Evolutionary conservation across 1,284 basidiomycete genomes (phyloP), one percentile per base, ranked within the genome.

Genomic region (Moesziomyces sp.): DNA sequence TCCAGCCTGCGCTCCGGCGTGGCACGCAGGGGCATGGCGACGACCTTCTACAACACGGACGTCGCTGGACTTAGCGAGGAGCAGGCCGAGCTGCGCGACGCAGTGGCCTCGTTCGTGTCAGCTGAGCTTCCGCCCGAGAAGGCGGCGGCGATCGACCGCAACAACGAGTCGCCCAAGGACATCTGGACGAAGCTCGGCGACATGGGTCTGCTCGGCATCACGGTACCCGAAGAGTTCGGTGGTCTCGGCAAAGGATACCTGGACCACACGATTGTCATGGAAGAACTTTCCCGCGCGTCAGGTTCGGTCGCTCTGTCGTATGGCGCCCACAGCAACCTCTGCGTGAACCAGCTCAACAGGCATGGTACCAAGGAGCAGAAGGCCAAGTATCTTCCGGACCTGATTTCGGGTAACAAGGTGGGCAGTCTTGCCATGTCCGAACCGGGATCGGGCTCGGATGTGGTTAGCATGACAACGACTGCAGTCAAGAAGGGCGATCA

Each of bases 391-490:
- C 88, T 97, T 3, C 91, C 92, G 7, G 91, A 92, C 79, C 88
- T 97, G 45, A 87, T 97, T 44, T 87, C 89, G 28, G 95, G 94
- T 11, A 55, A 89, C 82, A 92, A 93, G 84, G 89, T 97, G 33
- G 95, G 95, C 47, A 91, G 91, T 71, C 87, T 97, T 54, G 95
- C 94, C 11, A 97, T 97, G 95, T 93, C 91, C 76, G 94, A 97
- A 86, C 88, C 92, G 1, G 93, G 91, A 18, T 90, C 91, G 69
- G 94, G 94, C 49, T 94, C 92, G 78, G 94, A 97, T 84, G 94
- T 97, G 23, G 90, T 97, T 23, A 92, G 91, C 78, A 97, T 97
- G 95, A 88, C 87, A 78, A 87, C 94, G 51, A 69, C 88, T 56
- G 94, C 93, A 18, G 89, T 90, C 66, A 91, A 91, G 85, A 88